Evolutionary conservation across 257 asterid genomes (phyloP), one percentile per base, ranked within the genome.

Genomic region (Fraxinus anomala): DNA sequence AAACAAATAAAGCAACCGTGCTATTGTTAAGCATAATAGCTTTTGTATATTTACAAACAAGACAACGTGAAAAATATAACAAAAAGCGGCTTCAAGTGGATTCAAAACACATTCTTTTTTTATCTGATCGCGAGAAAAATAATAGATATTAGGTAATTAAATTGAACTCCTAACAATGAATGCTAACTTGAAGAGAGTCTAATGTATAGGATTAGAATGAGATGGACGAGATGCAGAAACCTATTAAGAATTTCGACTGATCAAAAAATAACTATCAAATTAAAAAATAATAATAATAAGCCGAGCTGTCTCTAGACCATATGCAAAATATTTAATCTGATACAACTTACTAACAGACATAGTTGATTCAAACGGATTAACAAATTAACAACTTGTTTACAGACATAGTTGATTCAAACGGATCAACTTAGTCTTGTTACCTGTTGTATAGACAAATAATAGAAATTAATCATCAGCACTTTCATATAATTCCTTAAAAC

Each of bases 401-500:
- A 44, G 54, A 44, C 54, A 7, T 44, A 44, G 39, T 13, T 44
- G 54, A 44, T 44, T 44, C 54, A 44, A 44, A 44, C 9, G 17
- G 9, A 44, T 44, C 36, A 73, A 80, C 36, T 26, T 24, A 36
- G 49, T 68, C 34, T 21, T 26, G 66, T 51, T 47, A 40, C 51
- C 21, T 3, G 56, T 47, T 19, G 54, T 68, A 75, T 6, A n/a
- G 30, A 77, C n/a, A 70, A 51, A 76, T 65, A 34, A 79, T 59
- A 59, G 30, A 59, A 19, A n/a, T 59, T 59, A 54, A 54, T 59
- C 13, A 23, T 56, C 28, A 17, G 23, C 0, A 68, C 70, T 73
- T 4, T 21, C 78, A 73, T 56, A 75, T 17, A 73, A 44, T 31
- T 73, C 30, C 54, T 34, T 13, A 70, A 78, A 78, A 61, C 13